Evolutionary conservation across 108 stramenopile species (phyloP).

Genomic region (Cylindrotheca closterium): DNA sequence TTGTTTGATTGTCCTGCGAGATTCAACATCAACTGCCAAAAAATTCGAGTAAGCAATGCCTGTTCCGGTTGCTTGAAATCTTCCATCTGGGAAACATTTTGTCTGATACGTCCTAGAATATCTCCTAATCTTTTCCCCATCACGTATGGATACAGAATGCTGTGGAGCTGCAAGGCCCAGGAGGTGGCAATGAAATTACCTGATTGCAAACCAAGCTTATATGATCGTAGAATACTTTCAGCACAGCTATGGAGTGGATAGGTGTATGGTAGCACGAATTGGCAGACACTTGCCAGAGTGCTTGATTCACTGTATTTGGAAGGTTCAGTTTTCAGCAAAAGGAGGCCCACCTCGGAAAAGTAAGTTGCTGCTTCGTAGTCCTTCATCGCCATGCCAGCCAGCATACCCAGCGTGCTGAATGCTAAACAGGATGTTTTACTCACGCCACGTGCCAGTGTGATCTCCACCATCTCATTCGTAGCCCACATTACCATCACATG

Average conservation of each 20-base stretch:
- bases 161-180: neutral
- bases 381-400: neutral
- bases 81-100: conserved; percentile 13
- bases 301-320: neutral
- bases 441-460: neutral
- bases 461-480: neutral
- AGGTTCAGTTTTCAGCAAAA: neutral
- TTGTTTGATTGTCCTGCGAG: neutral
- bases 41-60: conserved; percentile 1
- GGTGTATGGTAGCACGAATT: neutral
- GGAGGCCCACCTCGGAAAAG: neutral
- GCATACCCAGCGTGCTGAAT: neutral
- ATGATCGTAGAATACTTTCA: neutral
- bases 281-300: neutral
- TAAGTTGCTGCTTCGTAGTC: neutral
- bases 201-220: neutral
- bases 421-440: neutral
- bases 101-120: neutral
- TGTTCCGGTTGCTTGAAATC: conserved; percentile 9
- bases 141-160: neutral
- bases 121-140: neutral
- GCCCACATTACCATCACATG: neutral
- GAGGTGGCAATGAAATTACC: neutral
- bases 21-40: conserved; percentile 8
- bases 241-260: neutral